A percentile compares a stretch with the other conserved stretches of the same genome.
These are phyloP conservation scores for Sporothrix schenckii DNA, from an alignment of 2,329 filamentous ascomycete species.

Conservation along the genomic window DNA sequence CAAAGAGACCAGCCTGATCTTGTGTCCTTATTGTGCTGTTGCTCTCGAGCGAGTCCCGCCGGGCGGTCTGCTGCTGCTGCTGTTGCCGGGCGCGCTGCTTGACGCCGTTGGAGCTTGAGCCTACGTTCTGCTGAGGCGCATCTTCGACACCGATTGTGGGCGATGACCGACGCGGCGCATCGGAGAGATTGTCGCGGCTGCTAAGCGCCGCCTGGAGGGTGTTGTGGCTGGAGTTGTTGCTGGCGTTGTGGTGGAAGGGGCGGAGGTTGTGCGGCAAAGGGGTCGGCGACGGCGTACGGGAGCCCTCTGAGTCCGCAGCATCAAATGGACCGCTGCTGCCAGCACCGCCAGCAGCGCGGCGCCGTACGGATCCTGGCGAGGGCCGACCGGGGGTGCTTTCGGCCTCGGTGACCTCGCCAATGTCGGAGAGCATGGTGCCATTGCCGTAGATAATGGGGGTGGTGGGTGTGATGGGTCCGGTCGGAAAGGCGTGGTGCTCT, in stretches of 20 bases:
- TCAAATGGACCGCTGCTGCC: background rate
- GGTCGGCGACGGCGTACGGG: slow-evolving; percentile 41
- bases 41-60: slow-evolving; percentile 61
- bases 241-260: slow-evolving; percentile 3
- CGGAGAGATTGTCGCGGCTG: slow-evolving; percentile 41
- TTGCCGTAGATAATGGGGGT: slow-evolving; percentile 71
- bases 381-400: slow-evolving; percentile 53
- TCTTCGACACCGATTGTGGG: slow-evolving; percentile 50
- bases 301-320: slow-evolving; percentile 35
- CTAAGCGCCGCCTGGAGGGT: slow-evolving; percentile 36
- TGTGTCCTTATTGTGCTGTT: slow-evolving; percentile 62
- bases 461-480: slow-evolving; percentile 54
- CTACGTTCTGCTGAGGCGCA: background rate
- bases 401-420: slow-evolving; percentile 59
- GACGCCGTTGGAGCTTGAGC: slow-evolving; percentile 39
- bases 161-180: slow-evolving; percentile 47
- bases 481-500: slow-evolving; percentile 46
- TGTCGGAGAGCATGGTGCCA: slow-evolving; percentile 69
- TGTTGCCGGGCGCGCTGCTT: slow-evolving; percentile 49
- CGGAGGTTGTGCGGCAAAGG: slow-evolving; percentile 31
- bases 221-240: slow-evolving; percentile 34
- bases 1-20: slow-evolving; percentile 55
- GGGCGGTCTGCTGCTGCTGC: slow-evolving; percentile 41
- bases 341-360: slow-evolving; percentile 18
- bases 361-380: slow-evolving; percentile 36